Conservation (phyloP, 768 basidiomycete species). For the Agaricus blazei region DNA sequence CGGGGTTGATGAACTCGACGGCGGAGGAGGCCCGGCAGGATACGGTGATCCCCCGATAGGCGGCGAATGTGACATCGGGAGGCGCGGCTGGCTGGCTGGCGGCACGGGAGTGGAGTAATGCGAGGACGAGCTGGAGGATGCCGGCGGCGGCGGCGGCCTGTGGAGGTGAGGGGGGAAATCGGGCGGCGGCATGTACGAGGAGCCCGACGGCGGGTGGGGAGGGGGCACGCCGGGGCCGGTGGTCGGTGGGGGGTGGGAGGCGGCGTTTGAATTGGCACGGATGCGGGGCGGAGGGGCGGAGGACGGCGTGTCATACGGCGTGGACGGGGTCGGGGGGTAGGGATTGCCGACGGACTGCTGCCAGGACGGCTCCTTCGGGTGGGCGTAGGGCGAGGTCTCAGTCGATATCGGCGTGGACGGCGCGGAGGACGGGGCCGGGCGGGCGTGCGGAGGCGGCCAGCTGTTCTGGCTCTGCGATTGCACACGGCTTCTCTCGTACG, state of each 20-base stretch:
- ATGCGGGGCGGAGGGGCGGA: background rate
- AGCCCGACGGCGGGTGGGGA: background rate
- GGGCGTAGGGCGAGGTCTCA: slow-evolving; percentile 6
- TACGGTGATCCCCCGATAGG: slow-evolving; percentile 8
- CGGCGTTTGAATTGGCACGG: slow-evolving; percentile 2
- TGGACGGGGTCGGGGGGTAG: background rate
- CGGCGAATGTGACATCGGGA: slow-evolving; percentile 7
- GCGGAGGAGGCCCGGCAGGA: slow-evolving; percentile 4
- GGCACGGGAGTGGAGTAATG: slow-evolving; percentile 5
- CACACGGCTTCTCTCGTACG: slow-evolving; percentile 8
- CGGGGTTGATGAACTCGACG: slow-evolving; percentile 4
- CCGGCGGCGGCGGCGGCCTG: background rate
- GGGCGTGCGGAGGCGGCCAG: slow-evolving; percentile 5
- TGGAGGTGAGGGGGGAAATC: slow-evolving; percentile 6
- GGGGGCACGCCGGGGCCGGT: slow-evolving; percentile 8
- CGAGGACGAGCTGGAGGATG: background rate
- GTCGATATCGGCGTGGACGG: slow-evolving; percentile 7
- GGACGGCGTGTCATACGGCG: slow-evolving; percentile 1
- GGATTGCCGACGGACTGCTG: slow-evolving; percentile 5
- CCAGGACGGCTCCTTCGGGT: slow-evolving; percentile 3
- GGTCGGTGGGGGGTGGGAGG: background rate
- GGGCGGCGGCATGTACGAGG: slow-evolving; percentile 6
- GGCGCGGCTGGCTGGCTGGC: slow-evolving; percentile 2
- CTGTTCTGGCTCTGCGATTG: slow-evolving; percentile 9
- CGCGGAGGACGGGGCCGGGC: slow-evolving; percentile 1